Evolutionary conservation across 352 stramenopile genomes (phyloP), one percentile per base, ranked within the genome.

Genomic region (Phytophthora ohioensis): DNA sequence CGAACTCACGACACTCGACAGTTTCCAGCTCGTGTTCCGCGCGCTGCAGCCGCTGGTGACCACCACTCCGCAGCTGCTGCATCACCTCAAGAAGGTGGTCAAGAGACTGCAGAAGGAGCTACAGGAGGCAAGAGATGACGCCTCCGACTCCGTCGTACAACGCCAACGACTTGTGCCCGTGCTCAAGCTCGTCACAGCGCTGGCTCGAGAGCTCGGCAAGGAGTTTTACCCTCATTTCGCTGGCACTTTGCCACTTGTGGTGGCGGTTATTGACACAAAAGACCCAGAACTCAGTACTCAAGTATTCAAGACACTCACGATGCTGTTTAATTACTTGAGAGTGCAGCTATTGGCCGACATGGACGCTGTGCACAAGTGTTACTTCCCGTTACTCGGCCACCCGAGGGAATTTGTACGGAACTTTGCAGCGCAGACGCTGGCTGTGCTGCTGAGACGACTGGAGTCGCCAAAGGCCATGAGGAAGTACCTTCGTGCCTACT

Each of bases 301-400:
- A 54, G 91, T 97, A 61, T 98, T 98, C 71, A 95, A 97, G 76
- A 96, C 92, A 43, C 79, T 98, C 15, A 89, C 90, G 31, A 94
- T 96, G 82, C 79, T 97, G 34, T 98, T 98, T 68, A 94, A 80
- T 62, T 91, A 93, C 76, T 71, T 98, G 51, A 83, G 89, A 46
- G 75, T 87, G 48, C 85, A 96, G 51, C 76, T 98, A 35, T 73
- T 96, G 7, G 83, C 90, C 43, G 87, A 98, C 64, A 97, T 98
- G 86, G 87, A 93, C 30, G 82, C 88, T n/a, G 82, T 98, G 30
- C 90, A 96, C 78, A 87, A 93, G 60, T 97, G 84, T 75, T 98
- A 97, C 77, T 96, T 96, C 74, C 84, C 90, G 31, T 66, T 98
- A 38, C 85, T 98, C 6, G 91, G 90, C 5, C 87, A 98, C 66